Base-by-base conservation (phyloP, 1,139 yeast genomes). In the Debaryomyces sp. region DNA sequence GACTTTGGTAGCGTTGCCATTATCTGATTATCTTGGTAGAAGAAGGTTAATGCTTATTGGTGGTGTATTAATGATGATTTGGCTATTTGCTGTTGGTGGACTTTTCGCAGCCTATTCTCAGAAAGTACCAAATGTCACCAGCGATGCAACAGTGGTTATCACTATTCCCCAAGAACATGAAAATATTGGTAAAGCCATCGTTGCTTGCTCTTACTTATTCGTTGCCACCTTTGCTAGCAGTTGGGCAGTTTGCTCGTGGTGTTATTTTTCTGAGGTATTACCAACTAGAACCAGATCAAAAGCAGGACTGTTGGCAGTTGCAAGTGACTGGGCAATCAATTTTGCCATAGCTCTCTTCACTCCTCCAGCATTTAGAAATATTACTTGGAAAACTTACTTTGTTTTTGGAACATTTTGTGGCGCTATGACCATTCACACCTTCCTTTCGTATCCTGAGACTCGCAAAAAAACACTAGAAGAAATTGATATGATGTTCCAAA, bases 401-500 rank as follows among this genome's bases (percentile, higher is more conserved):
- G 66, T 78, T 44, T 76, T 73, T 59, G 80, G 75, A 48, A 67
- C 71, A 30, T 79, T 79, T 62, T 80, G 85, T 64, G 61, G 66
- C 18, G 71, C 66, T 49, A 80, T 82, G 84, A 72, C 77, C 74
- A 48, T 81, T 48, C 87, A 81, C 57, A 85, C 85, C 48, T 85
- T 68, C 73, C 80, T 87, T 74, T 85, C 78, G 67, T 84, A 81
- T 81, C 77, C 85, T 54, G 82, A 80, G 65, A 84, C 89, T 30
- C 80, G 73, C 60, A 84, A 85, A 48, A 79, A 77, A 66, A 74
- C 86, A 50, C 74, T 84, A 72, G 88, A 84, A 68, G 85, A 82
- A 66, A 73, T 82, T 52, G 84, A 78, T 27, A 78, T 80, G 71
- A 71, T 82, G 73, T 84, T 85, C 81, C 77, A 67, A 21, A 78